These are phyloP conservation scores for Neopestalotiopsis clavispora DNA, from an alignment of 2,329 filamentous ascomycete genomes.

Conservation along the genomic window DNA sequence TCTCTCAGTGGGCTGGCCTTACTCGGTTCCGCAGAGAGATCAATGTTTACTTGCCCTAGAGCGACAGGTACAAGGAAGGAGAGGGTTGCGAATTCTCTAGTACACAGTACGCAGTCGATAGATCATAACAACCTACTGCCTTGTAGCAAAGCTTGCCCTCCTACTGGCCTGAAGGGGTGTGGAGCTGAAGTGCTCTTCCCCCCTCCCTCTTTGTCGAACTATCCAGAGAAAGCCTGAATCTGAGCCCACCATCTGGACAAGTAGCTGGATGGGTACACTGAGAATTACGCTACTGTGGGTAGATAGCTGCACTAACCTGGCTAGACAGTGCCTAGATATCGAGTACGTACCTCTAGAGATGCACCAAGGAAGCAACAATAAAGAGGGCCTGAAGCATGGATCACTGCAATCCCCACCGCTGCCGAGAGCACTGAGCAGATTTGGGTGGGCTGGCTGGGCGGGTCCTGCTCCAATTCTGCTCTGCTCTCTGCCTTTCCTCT, in stretches of 20 bases:
- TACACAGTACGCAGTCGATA: not conserved
- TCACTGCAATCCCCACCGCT: not conserved
- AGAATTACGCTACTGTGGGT: not conserved
- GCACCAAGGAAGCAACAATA: not conserved
- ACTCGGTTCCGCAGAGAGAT: not conserved
- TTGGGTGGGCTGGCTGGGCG: not conserved
- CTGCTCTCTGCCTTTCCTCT: not conserved
- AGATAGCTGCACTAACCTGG: not conserved
- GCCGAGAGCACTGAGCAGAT: slow-evolving; percentile 1
- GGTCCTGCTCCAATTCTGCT: no score
- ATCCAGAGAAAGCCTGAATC: not conserved
- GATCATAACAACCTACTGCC: not conserved
- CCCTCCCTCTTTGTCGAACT: not conserved
- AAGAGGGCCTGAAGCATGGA: not conserved
- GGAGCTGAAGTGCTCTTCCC: not conserved
- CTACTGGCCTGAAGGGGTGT: not conserved
- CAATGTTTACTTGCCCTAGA: not conserved
- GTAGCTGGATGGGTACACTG: not conserved
- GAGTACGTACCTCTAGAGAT: not conserved
- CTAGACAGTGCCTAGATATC: not conserved
- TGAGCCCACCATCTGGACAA: slow-evolving; percentile 1
- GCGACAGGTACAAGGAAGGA: not conserved
- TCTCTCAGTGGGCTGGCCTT: not conserved
- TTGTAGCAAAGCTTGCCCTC: not conserved
- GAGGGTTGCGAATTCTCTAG: not conserved